Evolutionary conservation across 352 stramenopile genomes (phyloP).

Genomic region (Globisporangium okanoganense): DNA sequence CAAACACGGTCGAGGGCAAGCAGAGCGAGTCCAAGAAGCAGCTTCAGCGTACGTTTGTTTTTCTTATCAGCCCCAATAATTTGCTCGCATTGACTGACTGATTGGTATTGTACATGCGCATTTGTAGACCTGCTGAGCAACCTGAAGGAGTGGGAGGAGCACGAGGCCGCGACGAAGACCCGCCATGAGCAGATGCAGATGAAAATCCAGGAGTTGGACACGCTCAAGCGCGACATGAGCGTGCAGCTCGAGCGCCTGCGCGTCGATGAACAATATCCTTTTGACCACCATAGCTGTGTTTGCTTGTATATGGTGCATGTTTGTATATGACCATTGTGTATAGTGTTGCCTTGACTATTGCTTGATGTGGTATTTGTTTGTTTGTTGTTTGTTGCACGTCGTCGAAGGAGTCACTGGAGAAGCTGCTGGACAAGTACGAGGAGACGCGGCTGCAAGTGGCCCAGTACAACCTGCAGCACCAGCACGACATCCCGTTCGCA

Average conservation of each 20-base stretch:
- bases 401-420: conserved; percentile 56
- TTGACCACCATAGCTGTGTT: not conserved
- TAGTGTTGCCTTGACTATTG: conserved; percentile 2
- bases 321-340: not conserved
- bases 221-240: conserved; percentile 59
- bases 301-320: not conserved
- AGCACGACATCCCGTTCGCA: conserved; percentile 62
- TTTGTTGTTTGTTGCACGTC: conserved; percentile 23
- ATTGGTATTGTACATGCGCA: not conserved
- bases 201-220: conserved; percentile 61
- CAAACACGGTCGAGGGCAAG: conserved; percentile 32
- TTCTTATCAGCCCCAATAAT: not conserved
- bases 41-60: conserved; percentile 41
- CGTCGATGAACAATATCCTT: conserved; percentile 68
- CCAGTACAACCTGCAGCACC: conserved; percentile 54
- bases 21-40: conserved; percentile 47
- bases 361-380: not conserved
- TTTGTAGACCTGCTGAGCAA: conserved; percentile 50
- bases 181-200: conserved; percentile 50
- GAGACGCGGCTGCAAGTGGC: conserved; percentile 51
- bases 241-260: conserved; percentile 64
- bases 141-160: conserved; percentile 62
- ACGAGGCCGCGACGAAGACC: conserved; percentile 34
- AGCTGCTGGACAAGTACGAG: conserved; percentile 68
- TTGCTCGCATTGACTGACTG: not conserved